Conservation (phyloP, 768 basidiomycete species). For the Panellus pusillus region DNA sequence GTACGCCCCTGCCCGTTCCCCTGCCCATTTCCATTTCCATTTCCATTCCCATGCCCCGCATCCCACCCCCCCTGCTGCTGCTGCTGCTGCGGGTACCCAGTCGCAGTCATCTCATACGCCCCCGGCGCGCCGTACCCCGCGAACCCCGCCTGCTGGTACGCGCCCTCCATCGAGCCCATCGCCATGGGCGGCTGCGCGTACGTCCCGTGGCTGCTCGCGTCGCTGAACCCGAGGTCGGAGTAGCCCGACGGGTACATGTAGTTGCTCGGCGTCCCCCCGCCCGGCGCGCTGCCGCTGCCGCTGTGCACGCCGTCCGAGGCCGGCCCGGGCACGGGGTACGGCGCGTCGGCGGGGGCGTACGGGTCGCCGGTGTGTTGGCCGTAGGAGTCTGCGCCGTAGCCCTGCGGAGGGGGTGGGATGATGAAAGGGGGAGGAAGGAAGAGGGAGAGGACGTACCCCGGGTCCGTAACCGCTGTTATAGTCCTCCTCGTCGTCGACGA, state of each 20-base stretch:
- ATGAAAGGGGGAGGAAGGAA: background rate
- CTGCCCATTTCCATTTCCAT: no score
- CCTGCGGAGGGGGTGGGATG: slow-evolving; percentile 12
- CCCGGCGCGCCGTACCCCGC: slow-evolving; percentile 31
- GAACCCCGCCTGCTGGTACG: slow-evolving; percentile 24
- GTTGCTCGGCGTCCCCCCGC: slow-evolving; percentile 20
- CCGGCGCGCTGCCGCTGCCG: background rate
- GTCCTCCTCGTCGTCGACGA: slow-evolving; percentile 40
- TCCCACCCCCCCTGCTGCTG: slow-evolving; percentile 6
- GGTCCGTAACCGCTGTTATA: slow-evolving; percentile 9
- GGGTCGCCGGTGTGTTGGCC: slow-evolving; percentile 17
- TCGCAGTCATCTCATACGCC: slow-evolving; percentile 24
- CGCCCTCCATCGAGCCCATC: slow-evolving; percentile 25
- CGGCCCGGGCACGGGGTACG: background rate
- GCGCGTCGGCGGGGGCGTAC: slow-evolving; percentile 13
- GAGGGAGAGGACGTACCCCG: background rate
- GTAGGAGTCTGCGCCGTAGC: background rate
- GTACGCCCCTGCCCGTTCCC: slow-evolving; percentile 11
- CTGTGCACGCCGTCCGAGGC: slow-evolving; percentile 7
- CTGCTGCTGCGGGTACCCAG: slow-evolving; percentile 22
- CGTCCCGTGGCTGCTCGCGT: slow-evolving; percentile 37
- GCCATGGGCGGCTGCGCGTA: slow-evolving; percentile 30
- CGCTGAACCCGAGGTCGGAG: slow-evolving; percentile 31
- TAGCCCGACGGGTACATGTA: slow-evolving; percentile 21
- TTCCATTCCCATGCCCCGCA: no score